These are phyloP conservation scores for Deakozyma indianensis DNA, from an alignment of 805 yeast genomes.

Conservation along the genomic window DNA sequence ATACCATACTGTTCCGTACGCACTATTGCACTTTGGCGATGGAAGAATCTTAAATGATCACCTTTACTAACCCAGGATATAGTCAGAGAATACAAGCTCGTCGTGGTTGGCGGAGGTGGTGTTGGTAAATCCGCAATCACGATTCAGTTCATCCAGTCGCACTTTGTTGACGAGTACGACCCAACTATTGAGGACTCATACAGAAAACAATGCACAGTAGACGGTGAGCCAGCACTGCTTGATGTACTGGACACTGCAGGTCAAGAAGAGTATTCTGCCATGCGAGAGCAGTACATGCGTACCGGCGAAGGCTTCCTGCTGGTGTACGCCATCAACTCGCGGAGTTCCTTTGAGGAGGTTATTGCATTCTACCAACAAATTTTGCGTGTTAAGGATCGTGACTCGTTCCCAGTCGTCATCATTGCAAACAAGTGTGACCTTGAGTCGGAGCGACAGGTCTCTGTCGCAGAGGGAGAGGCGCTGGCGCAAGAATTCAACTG, in stretches of 20 bases:
- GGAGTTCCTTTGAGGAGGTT: constrained; percentile 75
- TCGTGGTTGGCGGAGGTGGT: constrained; percentile 98
- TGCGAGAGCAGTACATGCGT: constrained; percentile 90
- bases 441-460: constrained; percentile 61
- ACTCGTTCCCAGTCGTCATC: constrained; percentile 61
- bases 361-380: constrained; percentile 67
- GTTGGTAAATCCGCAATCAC: constrained; percentile 97
- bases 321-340: constrained; percentile 74
- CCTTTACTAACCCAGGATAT: not conserved
- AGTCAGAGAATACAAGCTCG: constrained; percentile 66
- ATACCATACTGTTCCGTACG: too few species aligned
- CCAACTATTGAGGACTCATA: constrained; percentile 78
- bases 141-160: constrained; percentile 85
- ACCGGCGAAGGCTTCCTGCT: constrained; percentile 89
- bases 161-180: constrained; percentile 94
- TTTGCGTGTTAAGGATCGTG: constrained; percentile 42
- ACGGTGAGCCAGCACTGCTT: constrained; percentile 57
- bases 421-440: constrained; percentile 87
- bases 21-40: too few species aligned
- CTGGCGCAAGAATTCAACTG: constrained; percentile 51
- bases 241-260: constrained; percentile 98
- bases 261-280: constrained; percentile 89
- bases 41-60: too few species aligned
- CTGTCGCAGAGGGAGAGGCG: constrained; percentile 71
- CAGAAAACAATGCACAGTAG: constrained; percentile 76